Conservation (phyloP, 140 eudicot genomes). For the Ambrosia hybrid region DNA sequence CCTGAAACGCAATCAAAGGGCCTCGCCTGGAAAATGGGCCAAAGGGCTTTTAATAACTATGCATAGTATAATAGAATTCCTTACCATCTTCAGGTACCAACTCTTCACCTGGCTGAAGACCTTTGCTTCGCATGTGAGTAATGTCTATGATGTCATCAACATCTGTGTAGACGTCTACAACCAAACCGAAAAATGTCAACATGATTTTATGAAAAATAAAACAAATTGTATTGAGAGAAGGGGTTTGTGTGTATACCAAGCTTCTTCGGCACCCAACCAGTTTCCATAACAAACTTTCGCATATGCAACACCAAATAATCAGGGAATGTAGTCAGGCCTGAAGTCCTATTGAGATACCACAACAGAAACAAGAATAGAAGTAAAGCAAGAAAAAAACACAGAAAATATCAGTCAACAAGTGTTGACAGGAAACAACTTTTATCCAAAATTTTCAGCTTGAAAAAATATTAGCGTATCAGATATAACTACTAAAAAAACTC, state of each 20-base stretch:
- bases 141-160: slow-evolving; percentile 91
- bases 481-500: too few species aligned
- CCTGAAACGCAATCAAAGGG: too few species aligned
- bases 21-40: too few species aligned
- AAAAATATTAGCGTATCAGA: too few species aligned
- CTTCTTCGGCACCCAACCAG: slow-evolving; percentile 99
- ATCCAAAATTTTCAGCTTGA: too few species aligned
- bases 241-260: slow-evolving; percentile 56
- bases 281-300: slow-evolving; percentile 98
- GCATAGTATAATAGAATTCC: too few species aligned
- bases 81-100: slow-evolving; percentile 84
- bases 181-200: slow-evolving; percentile 21
- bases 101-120: slow-evolving; percentile 96
- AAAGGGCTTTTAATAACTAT: too few species aligned
- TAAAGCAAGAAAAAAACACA: neutral
- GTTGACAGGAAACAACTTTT: too few species aligned
- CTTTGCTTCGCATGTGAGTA: slow-evolving; percentile 89
- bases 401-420: neutral
- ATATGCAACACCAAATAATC: slow-evolving; percentile 97
- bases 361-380: slow-evolving; percentile 2
- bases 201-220: neutral
- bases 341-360: slow-evolving; percentile 50
- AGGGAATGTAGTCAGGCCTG: slow-evolving; percentile 96
- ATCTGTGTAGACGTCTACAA: slow-evolving; percentile 83
- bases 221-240: neutral